Evolutionary conservation across 495 filamentous ascomycete species (phyloP), one percentile per base, ranked within the genome.

Genomic region (Penicillium cataractarum): DNA sequence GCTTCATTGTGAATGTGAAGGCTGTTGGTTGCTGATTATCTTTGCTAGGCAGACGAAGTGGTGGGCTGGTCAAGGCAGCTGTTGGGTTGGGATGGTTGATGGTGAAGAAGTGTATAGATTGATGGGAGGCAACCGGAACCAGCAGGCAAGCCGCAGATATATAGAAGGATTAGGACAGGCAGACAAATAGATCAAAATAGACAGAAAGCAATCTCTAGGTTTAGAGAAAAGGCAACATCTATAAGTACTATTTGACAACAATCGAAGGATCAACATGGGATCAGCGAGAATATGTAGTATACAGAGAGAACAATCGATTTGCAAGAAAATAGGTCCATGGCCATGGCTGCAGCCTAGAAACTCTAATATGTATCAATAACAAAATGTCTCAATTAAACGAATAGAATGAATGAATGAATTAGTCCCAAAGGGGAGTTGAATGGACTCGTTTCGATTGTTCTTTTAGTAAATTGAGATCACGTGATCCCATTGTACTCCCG

Each of bases 1-100:
- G 66, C 21, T 67, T 15, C 46, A 50, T 26, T 9, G 12, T 50
- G 46, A 27, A 24, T 24, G 22, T 17, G 40, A 7, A 22, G 3
- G 5, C 3, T n/a, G 39, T 3, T 46, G 44, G 1, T 27, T 17
- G 4, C 4, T 24, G 19, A 7, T 31, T 39, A 29, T 1, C 6
- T 17, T 17, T 6, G 24, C 0, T 5, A 17, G 15, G 22, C 6
- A 39, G 13, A 15, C 15, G 13, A 35, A 39, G 13, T 3, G 15
- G 3, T 1, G 1, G 13, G 35, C 35, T 39, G 35, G 35, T 17
- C 13, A 39, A 39, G 35, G 24, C 12, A 49, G 46, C 15, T 7
- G 10, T 26, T 22, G 46, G 24, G 21, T 7, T 50, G 24, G 29
- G 3, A 31, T 4, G 29, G 22, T 50, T 29, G 24, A 15, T 15